Base-by-base conservation (phyloP, 495 filamentous ascomycete species). In the Aspergillus sclerotioniger region DNA sequence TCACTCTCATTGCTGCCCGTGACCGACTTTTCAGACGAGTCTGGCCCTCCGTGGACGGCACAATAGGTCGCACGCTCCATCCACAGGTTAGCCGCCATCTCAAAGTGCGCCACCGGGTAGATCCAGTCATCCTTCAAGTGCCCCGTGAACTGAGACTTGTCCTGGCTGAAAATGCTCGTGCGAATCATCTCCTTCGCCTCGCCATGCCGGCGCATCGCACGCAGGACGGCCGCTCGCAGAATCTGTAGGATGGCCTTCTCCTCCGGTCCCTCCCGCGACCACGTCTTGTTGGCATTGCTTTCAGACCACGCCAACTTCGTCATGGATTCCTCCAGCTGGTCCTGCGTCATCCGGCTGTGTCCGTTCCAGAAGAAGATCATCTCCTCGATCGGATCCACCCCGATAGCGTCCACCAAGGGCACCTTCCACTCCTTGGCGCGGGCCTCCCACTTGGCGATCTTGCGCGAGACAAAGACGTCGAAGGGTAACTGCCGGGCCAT, bases 281-380 rank as follows among this genome's bases (percentile, higher is more conserved):
- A 86, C 8, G 60, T 67, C 41, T 71, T 66, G 32, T 82, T 82
- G 58, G 78, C 74, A 0, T 84, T 74, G 41, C 79, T 76, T 12
- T 87, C 76, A 31, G 79, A 80, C 90, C 90, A 96, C 5, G 81
- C 76, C 6, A 97, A 70, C 10, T 78, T 76, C 7, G 67, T 66
- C 16, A 92, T 64, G 2, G 87, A 90, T 28, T 77, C 74, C 46
- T 90, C 80, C 15, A 96, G 75, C 58, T 90, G 82, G 3, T 71
- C 70, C 6, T 71, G 59, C 19, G 78, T 76, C 90, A 96, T 94
- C 41, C 91, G 84, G 71, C 89, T 95, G 60, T 79, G 73, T n/a
- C 80, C 80, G 63, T 82, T 91, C 94, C 94, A 98, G 64, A 98
- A 85, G 69, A 93, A 96, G n/a, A 89, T 85, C 91, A 98, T 96